A percentile compares a stretch with the other conserved stretches of the same genome.
phyloP scores from a whole-genome alignment of 345 rosid species.

The Zanthoxylum bungeanum region DNA sequence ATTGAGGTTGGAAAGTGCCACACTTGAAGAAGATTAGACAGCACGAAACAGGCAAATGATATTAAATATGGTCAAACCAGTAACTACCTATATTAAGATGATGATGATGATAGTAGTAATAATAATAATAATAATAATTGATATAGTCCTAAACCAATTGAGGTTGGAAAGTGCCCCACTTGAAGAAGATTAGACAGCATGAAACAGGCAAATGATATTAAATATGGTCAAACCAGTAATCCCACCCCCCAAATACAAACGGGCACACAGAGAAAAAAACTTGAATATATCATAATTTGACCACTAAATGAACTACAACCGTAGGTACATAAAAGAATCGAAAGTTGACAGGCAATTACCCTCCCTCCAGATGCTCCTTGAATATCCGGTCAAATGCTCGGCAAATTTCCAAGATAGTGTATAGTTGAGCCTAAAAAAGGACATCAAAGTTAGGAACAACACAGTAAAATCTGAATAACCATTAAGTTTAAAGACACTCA shows the following conservation, averaged over 20 bases:
- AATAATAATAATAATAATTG: no score
- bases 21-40: neutral
- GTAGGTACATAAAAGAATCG: neutral
- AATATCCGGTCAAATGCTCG: slow-evolving; percentile 85
- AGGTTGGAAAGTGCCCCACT: neutral
- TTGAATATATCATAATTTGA: neutral
- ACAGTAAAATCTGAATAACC: neutral
- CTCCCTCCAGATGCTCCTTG: slow-evolving; percentile 96
- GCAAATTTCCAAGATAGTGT: slow-evolving; percentile 75
- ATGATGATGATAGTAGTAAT: no score
- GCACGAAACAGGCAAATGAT: no score
- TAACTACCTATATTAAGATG: neutral
- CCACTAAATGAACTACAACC: neutral
- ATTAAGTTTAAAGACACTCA: slow-evolving; percentile 27
- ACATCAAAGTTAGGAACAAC: slow-evolving; percentile 1
- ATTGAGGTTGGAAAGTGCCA: neutral
- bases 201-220: no score
- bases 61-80: neutral
- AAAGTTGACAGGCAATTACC: slow-evolving; percentile 41
- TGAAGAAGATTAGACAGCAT: neutral
- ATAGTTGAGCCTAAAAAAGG: slow-evolving; percentile 67
- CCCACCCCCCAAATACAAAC: neutral
- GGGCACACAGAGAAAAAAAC: no score
- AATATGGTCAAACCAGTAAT: neutral
- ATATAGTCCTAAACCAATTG: neutral